These are phyloP conservation scores for Musa troglodytarum DNA, from an alignment of 176 grass and related monocot genomes.

Conservation along the genomic window DNA sequence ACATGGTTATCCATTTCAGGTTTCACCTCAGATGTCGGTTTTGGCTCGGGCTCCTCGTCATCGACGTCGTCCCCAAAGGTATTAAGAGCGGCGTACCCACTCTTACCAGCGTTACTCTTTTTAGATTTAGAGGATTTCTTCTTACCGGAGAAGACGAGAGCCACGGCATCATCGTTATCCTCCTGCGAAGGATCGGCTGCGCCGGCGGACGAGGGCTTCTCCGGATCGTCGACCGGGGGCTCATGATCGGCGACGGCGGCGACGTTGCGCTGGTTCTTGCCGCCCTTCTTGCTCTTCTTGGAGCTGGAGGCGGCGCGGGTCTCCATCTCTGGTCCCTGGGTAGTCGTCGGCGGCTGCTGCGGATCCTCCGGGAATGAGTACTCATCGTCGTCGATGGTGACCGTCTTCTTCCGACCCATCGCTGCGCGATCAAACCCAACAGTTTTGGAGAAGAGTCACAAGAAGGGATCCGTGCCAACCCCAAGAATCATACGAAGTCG, in stretches of 20 bases:
- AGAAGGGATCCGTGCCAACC: neutral
- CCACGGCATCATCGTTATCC: slow-evolving; percentile 45
- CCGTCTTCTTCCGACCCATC: slow-evolving; percentile 94
- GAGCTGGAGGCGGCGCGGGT: slow-evolving; percentile 35
- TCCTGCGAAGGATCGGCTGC: slow-evolving; percentile 13
- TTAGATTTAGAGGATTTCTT: slow-evolving; percentile 83
- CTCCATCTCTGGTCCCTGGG: slow-evolving; percentile 27
- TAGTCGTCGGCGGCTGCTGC: slow-evolving; percentile 16
- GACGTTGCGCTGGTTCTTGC: slow-evolving; percentile 27
- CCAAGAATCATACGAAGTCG: neutral
- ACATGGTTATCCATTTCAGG: slow-evolving; percentile 24
- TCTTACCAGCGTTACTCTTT: slow-evolving; percentile 26
- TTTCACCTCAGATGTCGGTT: slow-evolving; percentile 12
- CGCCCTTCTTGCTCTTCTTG: slow-evolving; percentile 80
- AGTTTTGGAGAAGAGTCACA: neutral
- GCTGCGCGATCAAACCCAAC: neutral
- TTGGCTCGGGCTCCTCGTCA: slow-evolving; percentile 21
- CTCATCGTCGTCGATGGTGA: slow-evolving; percentile 82
- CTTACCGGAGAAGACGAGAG: slow-evolving; percentile 79
- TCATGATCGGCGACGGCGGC: neutral
- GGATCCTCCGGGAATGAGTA: slow-evolving; percentile 51
- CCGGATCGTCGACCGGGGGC: slow-evolving; percentile 29
- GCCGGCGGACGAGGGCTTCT: slow-evolving; percentile 26
- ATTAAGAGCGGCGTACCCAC: slow-evolving; percentile 47
- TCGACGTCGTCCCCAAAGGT: slow-evolving; percentile 42